Base-by-base conservation (phyloP, 768 basidiomycete species). In the Collybia mongolica region DNA sequence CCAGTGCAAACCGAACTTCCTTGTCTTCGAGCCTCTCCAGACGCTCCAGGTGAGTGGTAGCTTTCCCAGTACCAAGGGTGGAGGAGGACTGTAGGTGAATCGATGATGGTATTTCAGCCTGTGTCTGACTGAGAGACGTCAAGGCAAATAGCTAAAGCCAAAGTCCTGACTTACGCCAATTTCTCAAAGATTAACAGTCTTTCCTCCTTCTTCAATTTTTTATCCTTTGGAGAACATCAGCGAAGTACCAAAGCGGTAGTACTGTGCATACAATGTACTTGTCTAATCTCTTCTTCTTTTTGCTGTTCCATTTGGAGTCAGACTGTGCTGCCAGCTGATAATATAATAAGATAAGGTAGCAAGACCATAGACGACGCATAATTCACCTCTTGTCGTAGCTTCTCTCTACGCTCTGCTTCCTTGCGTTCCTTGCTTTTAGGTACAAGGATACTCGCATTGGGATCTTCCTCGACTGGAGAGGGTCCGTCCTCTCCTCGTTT, bases 131-230 rank as follows among this genome's bases (percentile, higher is more conserved):
- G 71, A 54, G 60, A 50, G 49, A 53, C 44, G 54, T 68, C 42
- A 71, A 64, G 55, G 29, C 48, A 54, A 53, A 46, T 32, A 42
- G 36, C 11, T 20, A 44, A 49, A 20, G 20, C 23, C 20, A 26
- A 23, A 22, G 48, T 19, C 9, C 37, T 15, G 28, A 80, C 84
- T 54, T 71, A 93, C 93, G 84, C 79, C 53, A 97, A 74, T 65
- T 90, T 93, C 56, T 90, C 82, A 48, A 96, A 84, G 12, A 97
- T 75, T 17, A 76, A 65, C 3, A 82, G 61, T 39, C 93, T 81
- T 53, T 92, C 91, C 61, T 97, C 94, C 64, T 93, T 91, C 69
- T 88, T 92, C 42, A 96, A 71, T 68, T 95, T 95, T 71, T 94
- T 94, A 44, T 92, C 88, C 92, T 94, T 54, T 42, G 49, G 37